A percentile compares a stretch with the other conserved stretches of the same genome.
These are phyloP conservation scores for Aspergillus sp. DNA, from an alignment of 2,329 filamentous ascomycete species.

Conservation along the genomic window DNA sequence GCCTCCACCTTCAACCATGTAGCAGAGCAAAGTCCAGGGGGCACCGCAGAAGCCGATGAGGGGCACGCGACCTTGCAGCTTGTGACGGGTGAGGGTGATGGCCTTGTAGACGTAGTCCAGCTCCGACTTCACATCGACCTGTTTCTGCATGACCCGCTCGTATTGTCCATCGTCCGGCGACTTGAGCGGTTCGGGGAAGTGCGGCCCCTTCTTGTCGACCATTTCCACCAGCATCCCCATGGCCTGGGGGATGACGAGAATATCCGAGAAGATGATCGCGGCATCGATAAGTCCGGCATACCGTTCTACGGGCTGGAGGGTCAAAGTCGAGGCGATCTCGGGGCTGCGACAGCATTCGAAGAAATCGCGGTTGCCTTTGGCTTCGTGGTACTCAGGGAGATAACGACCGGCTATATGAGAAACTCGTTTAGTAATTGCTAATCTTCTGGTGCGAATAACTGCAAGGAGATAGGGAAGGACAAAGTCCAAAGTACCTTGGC, in stretches of 20 bases:
- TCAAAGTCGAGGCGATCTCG: constrained; percentile 89
- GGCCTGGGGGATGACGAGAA: constrained; percentile 94
- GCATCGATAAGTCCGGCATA: constrained; percentile 89
- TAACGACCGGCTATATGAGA: constrained; percentile 76
- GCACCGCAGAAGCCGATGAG: constrained; percentile 96
- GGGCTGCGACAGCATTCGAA: constrained; percentile 96
- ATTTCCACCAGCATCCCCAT: constrained; percentile 99
- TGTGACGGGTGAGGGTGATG: constrained; percentile 85
- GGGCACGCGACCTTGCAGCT: constrained; percentile 83
- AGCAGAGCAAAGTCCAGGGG: constrained; percentile 95
- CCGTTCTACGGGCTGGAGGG: constrained; percentile 90
- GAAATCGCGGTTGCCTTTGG: constrained; percentile 87
- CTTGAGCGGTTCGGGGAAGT: constrained; percentile 82
- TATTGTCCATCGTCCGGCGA: constrained; percentile 83
- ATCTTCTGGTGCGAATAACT: background rate
- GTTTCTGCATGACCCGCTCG: constrained; percentile 67
- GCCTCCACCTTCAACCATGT: constrained; percentile 98
- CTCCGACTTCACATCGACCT: constrained; percentile 82
- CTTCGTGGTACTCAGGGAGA: constrained; percentile 95
- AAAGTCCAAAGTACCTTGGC: constrained; percentile 67
- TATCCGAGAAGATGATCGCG: constrained; percentile 98
- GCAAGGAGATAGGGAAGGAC: background rate
- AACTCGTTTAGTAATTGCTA: background rate
- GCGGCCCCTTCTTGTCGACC: constrained; percentile 94
- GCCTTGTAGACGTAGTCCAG: constrained; percentile 95